Evolutionary conservation across 2,329 filamentous ascomycete genomes (phyloP), one percentile per base, ranked within the genome.

Genomic region (Coniochaeta sp.): DNA sequence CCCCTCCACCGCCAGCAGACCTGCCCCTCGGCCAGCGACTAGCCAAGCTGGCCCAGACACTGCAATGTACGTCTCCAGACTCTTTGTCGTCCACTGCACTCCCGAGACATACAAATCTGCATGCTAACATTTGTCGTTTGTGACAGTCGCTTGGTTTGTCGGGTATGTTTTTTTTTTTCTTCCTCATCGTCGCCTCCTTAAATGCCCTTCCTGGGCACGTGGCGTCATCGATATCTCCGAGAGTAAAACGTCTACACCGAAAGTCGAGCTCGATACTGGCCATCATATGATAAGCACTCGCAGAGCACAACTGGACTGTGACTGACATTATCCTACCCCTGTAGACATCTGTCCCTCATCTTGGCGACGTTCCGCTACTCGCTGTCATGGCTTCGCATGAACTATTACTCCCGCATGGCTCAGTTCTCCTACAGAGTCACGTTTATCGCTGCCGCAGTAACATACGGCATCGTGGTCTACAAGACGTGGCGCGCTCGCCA

Each of bases 391-490:
- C 77, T 97, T 61, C 89, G 89, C 70, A 89, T 98, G 82, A 96
- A 96, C 82, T 92, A 86, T 74, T 89, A 89, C 73, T 87, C 87
- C 61, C 78, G 84, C 72, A 86, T 86, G 80, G 93, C 93, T 55
- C 82, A 85, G 66, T 87, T 95, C 74, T 89, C 89, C 60, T 99
- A 99, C 80, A 93, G 95, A 69, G 85, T 89, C 59, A 90, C 93
- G 61, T 99, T 99, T 74, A 67, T 97, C 67, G 88, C 93, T 2
- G 95, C 95, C 6, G 91, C 92, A 55, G 85, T 87, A 57, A 98
- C 95, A 12, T 99, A 99, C 75, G 93, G 95, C 66, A 98, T 99
- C 66, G 95, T 99, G 57, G 93, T 99, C 63, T 98, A 96, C 83
- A 99, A 99, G 85, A 93, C 91, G 61, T 91, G 93, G 80, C 88